A percentile compares a stretch with the other conserved stretches of the same genome.
phyloP scores from a whole-genome alignment of 208 protist species.

The Herpetomonas tarakana region DNA sequence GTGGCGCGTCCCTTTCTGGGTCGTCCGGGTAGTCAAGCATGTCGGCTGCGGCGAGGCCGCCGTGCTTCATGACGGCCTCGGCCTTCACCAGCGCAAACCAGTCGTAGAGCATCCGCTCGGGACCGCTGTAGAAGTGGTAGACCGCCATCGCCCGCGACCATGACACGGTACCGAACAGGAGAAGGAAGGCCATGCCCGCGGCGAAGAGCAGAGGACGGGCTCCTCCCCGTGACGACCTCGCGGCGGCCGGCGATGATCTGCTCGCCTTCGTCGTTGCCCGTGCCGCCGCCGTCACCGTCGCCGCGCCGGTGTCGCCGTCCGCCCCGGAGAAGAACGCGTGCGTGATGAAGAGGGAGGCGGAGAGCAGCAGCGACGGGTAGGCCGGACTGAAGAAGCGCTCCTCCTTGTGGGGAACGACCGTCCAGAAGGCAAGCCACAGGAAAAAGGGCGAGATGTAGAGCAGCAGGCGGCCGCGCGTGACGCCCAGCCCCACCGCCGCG shows the following conservation, averaged over 20 bases:
- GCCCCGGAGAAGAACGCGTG: slow-evolving; percentile 17
- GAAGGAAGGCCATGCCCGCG: slow-evolving; percentile 28
- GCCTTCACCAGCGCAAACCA: slow-evolving; percentile 43
- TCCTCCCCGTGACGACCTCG: too few species aligned
- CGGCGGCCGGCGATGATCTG: not conserved
- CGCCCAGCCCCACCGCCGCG: not conserved
- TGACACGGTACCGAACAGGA: slow-evolving; percentile 50
- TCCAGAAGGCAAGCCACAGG: slow-evolving; percentile 89
- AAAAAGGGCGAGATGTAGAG: slow-evolving; percentile 81
- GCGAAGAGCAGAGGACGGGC: slow-evolving; percentile 2
- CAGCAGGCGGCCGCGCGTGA: slow-evolving; percentile 32
- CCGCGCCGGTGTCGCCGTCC: not conserved
- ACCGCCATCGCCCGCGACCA: slow-evolving; percentile 60
- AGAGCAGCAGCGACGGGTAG: slow-evolving; percentile 91
- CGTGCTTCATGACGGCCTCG: slow-evolving; percentile 14
- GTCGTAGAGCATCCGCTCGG: slow-evolving; percentile 62
- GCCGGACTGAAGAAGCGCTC: slow-evolving; percentile 93
- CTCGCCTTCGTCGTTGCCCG: not conserved
- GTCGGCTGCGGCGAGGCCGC: not conserved
- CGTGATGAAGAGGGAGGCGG: slow-evolving; percentile 55
- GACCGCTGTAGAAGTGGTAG: slow-evolving; percentile 71
- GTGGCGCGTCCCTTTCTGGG: slow-evolving; percentile 7
- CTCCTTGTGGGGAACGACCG: slow-evolving; percentile 92
- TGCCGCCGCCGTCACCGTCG: not conserved
- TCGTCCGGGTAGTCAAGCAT: not conserved